phyloP scores from a whole-genome alignment of 2,329 filamentous ascomycete genomes.

The Eutypa lata region DNA sequence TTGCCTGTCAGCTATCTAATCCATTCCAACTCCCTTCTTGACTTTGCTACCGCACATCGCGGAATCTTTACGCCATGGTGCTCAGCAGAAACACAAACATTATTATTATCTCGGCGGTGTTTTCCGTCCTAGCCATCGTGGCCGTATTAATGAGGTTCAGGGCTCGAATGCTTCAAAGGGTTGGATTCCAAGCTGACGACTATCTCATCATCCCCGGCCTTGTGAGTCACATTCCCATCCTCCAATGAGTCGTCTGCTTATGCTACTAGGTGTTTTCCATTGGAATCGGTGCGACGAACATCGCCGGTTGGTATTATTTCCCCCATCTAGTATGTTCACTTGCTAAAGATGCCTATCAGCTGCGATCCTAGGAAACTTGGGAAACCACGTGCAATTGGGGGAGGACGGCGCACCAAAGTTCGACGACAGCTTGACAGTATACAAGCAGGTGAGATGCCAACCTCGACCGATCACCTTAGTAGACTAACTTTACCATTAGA shows the following conservation, averaged over 20 bases:
- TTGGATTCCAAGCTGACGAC: not conserved
- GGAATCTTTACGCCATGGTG: not conserved
- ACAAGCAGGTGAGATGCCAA: not conserved
- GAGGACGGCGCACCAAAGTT: not conserved
- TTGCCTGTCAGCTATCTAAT: too few species aligned
- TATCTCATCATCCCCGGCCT: not conserved
- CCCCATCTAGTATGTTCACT: not conserved
- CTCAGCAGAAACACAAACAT: not conserved
- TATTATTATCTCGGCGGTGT: not conserved
- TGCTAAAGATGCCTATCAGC: not conserved
- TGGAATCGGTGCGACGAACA: not conserved
- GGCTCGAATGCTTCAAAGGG: not conserved
- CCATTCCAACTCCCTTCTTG: too few species aligned
- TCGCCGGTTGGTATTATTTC: not conserved
- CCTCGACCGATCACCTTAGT: not conserved
- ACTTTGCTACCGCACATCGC: not conserved
- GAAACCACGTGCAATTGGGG: not conserved
- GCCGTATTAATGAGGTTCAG: not conserved
- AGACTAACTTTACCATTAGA: not conserved
- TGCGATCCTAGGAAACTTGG: not conserved
- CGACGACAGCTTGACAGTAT: not conserved
- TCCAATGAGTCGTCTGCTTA: not conserved
- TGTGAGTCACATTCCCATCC: not conserved
- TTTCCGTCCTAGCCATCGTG: not conserved
- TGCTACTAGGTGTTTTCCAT: not conserved